phyloP scores from a whole-genome alignment of 306 rosid genomes.

The Astragalus membranaceus region DNA sequence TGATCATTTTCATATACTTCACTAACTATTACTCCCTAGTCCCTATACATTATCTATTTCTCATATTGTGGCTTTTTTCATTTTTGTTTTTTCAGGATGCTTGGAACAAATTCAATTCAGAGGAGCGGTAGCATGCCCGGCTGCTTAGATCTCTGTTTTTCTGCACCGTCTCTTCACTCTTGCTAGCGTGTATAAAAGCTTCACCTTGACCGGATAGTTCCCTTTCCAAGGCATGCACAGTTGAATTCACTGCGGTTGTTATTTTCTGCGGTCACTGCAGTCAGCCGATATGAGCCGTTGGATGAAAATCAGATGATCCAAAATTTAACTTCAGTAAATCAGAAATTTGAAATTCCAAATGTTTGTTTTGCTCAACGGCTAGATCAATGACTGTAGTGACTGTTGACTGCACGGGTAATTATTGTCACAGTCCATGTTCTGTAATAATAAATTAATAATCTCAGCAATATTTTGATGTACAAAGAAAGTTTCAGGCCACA shows the following conservation, averaged over 20 bases:
- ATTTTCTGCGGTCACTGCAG: too few relatives aligned
- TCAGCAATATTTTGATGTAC: background rate
- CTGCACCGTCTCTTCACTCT: background rate
- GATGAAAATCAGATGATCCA: too few relatives aligned
- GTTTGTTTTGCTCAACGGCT: too few relatives aligned
- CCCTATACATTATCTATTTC: background rate
- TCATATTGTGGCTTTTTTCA: background rate
- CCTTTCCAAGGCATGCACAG: background rate
- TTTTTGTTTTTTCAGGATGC: slow-evolving; percentile 50
- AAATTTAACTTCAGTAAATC: too few relatives aligned
- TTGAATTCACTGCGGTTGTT: background rate
- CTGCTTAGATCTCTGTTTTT: background rate
- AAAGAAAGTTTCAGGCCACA: background rate
- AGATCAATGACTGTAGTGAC: too few relatives aligned
- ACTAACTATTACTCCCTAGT: background rate
- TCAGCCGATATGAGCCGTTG: too few relatives aligned
- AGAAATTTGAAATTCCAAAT: too few relatives aligned
- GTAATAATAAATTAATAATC: background rate
- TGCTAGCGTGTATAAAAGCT: background rate
- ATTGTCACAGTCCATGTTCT: background rate
- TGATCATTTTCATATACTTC: background rate
- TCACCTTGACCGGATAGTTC: background rate
- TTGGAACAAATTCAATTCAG: slow-evolving; percentile 86
- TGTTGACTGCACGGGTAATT: background rate
- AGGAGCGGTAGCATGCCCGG: slow-evolving; percentile 46